Base-by-base conservation (phyloP, 2,329 filamentous ascomycete species). In the Tolypocladium sp. region DNA sequence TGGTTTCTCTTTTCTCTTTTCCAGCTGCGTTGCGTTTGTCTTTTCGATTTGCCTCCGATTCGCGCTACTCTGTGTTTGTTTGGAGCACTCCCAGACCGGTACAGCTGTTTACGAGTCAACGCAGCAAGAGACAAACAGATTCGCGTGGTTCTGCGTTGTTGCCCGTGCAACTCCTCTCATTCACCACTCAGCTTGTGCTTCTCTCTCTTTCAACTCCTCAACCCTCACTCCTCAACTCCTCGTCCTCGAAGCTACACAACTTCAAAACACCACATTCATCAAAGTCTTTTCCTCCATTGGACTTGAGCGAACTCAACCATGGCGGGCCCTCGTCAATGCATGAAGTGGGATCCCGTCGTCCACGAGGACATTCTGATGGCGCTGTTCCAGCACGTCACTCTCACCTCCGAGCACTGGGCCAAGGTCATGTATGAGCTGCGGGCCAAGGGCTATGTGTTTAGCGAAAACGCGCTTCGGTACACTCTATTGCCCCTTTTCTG, bases 311-410 rank as follows among this genome's bases (percentile, higher is more conserved):
- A 35, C 4, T n/a, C 12, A 6, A 52, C 15, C 30, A 74, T 73
- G 71, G 60, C 65, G 51, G 62, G 62, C n/a, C 17, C 46, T 13
- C 68, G 70, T 41, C 65, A 69, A 58, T 60, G 65, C 20, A 74
- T 73, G 63, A 71, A 68, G 40, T 82, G 79, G 78, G 73, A 73
- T 35, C 65, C 71, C 6, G 67, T 69, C 10, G 71, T 74, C 22
- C 77, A 81, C 53, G 68, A 77, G 60, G 76, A 77, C 46, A 74
- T 82, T 49, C 70, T 82, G 41, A 59, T 75, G 8, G 73, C 72
- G 35, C 60, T 81, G 30, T 66, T 76, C n/a, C 69, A 72, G 33
- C 67, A 73, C 8, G 62, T 75, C 58, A 73, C 69, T 42, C 70
- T 75, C 2, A 67, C 62, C 2, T 44, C 62, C 0, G 65, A 65